Evolutionary conservation across 805 yeast species (phyloP), one percentile per base, ranked within the genome.

Genomic region (Yamadazyma philogaea): DNA sequence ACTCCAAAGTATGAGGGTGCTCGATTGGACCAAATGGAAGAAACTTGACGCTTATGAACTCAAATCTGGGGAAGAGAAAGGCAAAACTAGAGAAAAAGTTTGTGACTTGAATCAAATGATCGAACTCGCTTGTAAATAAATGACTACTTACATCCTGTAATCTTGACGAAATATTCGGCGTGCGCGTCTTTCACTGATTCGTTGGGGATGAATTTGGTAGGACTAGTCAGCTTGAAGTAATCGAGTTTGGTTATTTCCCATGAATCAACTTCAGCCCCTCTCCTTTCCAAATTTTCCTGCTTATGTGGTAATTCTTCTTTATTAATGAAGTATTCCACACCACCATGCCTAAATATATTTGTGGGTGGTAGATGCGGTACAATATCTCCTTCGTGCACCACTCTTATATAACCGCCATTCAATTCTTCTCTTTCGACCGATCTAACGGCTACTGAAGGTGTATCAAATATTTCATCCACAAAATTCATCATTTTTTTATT

Each of bases 21-120:
- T 82, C 2, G 49, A 61, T 12, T 87, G 96, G 96, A 51, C 68
- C 0, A 80, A 80, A 42, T 87, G 96, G 96, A 48, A 57, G 39
- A 65, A 57, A 28, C 68, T 87, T 24, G 79, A 87, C 51, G 51
- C 58, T 2, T 63, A 59, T 26, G 96, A 87, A 55, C 40, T 65
- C 20, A 50, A 56, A 21, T 55, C 57, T 6, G 95, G 95, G 3
- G 36, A 52, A 18, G 46, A 47, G 16, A 28, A 41, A 6, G 82
- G 80, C 4, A 84, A 81, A 53, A 55, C 75, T 2, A 72, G 89
- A 41, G 75, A 70, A 45, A 88, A 88, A 61, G 59, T 84, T 27
- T 63, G 72, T 14, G 55, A 67, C 36, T 57, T 62, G 7, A 60
- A 64, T 0, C 72, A 75, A 21, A 80, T 86, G 84, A 49, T 83